Evolutionary conservation across 1,139 yeast species (phyloP).

Genomic region (Protomyces inouyei): DNA sequence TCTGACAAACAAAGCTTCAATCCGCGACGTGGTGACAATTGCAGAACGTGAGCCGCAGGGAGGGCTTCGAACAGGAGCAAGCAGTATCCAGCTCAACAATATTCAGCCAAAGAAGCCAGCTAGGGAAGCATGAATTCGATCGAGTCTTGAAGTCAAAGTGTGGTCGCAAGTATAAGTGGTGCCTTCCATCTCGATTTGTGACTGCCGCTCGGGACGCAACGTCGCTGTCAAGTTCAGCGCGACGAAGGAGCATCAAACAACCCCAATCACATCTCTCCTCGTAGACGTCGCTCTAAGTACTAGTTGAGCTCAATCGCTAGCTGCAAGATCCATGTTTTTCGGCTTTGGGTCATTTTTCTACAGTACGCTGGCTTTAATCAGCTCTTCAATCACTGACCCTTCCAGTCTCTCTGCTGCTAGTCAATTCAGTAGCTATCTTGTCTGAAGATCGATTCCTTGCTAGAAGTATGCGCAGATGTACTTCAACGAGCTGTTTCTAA

Average conservation of each 20-base stretch:
- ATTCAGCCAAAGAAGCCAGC: no score
- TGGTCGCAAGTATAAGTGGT: no score
- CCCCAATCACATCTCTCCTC: no score
- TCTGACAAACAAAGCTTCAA: background rate
- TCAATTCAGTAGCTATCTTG: conserved; percentile 73
- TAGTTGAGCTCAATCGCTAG: background rate
- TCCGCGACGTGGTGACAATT: background rate
- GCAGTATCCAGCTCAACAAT: no score
- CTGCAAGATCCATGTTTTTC: conserved; percentile 46
- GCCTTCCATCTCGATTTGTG: no score
- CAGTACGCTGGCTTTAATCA: conserved; percentile 41
- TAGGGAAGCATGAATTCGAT: no score
- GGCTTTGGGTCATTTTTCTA: conserved; percentile 68
- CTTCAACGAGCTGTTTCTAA: background rate
- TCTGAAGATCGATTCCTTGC: conserved; percentile 78
- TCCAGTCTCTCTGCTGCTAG: conserved; percentile 48
- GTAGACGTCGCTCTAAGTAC: no score
- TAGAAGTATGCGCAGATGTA: conserved; percentile 50
- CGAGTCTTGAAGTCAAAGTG: no score
- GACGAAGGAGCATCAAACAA: no score
- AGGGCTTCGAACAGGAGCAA: background rate
- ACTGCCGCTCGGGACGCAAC: no score
- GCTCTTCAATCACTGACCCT: background rate
- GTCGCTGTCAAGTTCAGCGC: no score
- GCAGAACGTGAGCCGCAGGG: background rate